Evolutionary conservation across 2,329 filamentous ascomycete genomes (phyloP), one percentile per base, ranked within the genome.

Genomic region (Chaetomium olivaceum): DNA sequence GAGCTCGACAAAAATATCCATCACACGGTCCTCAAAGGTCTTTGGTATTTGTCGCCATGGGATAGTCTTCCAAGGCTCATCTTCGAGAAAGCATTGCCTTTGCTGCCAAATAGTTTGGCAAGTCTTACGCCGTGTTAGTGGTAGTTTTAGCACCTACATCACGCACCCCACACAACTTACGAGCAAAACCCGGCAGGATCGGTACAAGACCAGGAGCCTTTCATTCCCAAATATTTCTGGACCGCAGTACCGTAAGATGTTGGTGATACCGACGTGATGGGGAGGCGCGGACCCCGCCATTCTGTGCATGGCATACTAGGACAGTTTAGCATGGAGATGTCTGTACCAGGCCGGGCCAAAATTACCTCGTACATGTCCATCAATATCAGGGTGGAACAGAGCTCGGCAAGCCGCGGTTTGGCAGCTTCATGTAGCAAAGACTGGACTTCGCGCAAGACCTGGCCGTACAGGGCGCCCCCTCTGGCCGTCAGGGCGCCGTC

Each of bases 351-450:
- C 52, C 19, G 52, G 23, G 36, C 23, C 16, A n/a, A 54, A 29
- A 25, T 27, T 43, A 56, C 60, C 60, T 62, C 60, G 36, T 62
- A 62, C 25, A 62, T 56, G 27, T 19, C 36, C 60, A 62, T 56
- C 19, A 62, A 2, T 11, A 62, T 21, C 25, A 62, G 23, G 2
- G 60, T 56, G 14, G 33, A 56, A 11, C 51, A 36, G 23, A 62
- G 60, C 51, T 48, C 48, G 27, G 60, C 60, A 23, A 62, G 36
- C 27, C 19, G 31, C 2, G 27, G 12, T 27, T 62, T 62, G 14
- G 14, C 25, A 23, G 23, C 19, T 14, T 62, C 19, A n/a, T 3
- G 16, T 9, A 62, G 27, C 25, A 62, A 21, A 33, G 51, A 33
- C 39, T 48, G 60, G 3, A 62, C 51, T 23, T 56, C 29, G 11